A percentile compares a stretch with the other conserved stretches of the same genome.
Conservation (phyloP, 306 rosid species). For the Sophora flavescens region DNA sequence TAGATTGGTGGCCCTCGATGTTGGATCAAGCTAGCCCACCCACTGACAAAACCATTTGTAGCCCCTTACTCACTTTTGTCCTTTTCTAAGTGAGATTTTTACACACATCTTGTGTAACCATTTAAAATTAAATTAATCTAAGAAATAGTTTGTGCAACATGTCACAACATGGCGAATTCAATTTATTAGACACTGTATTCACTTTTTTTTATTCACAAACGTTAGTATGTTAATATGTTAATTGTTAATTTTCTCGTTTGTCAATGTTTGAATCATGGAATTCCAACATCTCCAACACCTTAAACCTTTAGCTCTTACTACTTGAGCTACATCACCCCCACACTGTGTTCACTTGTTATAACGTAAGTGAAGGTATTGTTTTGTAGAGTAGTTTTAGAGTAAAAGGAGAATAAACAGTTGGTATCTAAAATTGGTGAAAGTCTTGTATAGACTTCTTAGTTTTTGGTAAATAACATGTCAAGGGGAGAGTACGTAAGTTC, state of each 20-base stretch:
- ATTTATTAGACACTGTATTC: not conserved
- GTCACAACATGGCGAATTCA: not conserved
- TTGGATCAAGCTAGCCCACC: slow-evolving; percentile 18
- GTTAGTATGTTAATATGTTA: too few relatives aligned
- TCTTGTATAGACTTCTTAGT: too few relatives aligned
- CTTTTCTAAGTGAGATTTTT: not conserved
- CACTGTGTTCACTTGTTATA: not conserved
- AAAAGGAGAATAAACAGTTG: not conserved
- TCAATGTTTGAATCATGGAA: too few relatives aligned
- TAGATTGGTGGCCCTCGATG: slow-evolving; percentile 13
- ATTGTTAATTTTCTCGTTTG: too few relatives aligned
- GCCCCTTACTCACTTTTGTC: not conserved
- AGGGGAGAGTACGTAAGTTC: too few relatives aligned
- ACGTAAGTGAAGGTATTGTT: not conserved
- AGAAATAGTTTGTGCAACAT: not conserved
- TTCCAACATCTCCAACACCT: too few relatives aligned
- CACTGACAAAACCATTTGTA: not conserved
- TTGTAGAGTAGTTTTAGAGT: too few relatives aligned
- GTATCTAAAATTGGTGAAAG: too few relatives aligned
- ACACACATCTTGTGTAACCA: not conserved
- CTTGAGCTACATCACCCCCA: too few relatives aligned
- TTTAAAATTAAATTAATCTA: not conserved
- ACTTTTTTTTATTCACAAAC: too few relatives aligned
- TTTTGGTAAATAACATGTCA: too few relatives aligned
- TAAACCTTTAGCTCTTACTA: too few relatives aligned